phyloP scores from a whole-genome alignment of 257 asterid genomes.

The Agastache rugosa region DNA sequence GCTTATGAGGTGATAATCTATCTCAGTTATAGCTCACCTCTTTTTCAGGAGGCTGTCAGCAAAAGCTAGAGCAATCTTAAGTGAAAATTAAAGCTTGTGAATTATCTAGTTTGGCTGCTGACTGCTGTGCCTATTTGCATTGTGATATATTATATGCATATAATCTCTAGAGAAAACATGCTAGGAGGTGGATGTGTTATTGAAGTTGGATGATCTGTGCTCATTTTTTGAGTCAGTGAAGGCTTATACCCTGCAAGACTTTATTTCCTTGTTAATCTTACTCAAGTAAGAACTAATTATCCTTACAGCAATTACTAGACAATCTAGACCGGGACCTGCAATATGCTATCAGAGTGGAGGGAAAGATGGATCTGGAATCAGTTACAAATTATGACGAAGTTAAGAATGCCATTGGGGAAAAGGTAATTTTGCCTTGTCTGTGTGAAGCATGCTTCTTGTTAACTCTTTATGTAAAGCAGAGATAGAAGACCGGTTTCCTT shows the following conservation, averaged over 20 bases:
- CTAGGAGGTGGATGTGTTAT: slow-evolving; percentile 6
- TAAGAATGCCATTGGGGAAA: slow-evolving; percentile 77
- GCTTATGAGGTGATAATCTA: slow-evolving; percentile 72
- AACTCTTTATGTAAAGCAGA: slow-evolving; percentile 23
- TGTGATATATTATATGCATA: not conserved
- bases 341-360: slow-evolving; percentile 93
- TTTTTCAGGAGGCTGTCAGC: slow-evolving; percentile 11
- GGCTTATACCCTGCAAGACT: slow-evolving; percentile 23
- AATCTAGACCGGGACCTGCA: slow-evolving; percentile 99
- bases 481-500: slow-evolving; percentile 12
- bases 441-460: slow-evolving; percentile 32
- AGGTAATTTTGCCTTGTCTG: slow-evolving; percentile 58
- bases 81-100: slow-evolving; percentile 26
- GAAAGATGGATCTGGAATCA: slow-evolving; percentile 81
- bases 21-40: slow-evolving; percentile 24
- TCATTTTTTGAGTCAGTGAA: slow-evolving; percentile 23
- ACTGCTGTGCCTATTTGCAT: slow-evolving; percentile 20
- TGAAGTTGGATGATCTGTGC: slow-evolving; percentile 17
- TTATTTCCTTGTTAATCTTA: slow-evolving; percentile 24
- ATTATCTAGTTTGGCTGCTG: slow-evolving; percentile 30
- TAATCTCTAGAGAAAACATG: not conserved
- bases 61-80: slow-evolving; percentile 8
- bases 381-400: slow-evolving; percentile 88
- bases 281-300: slow-evolving; percentile 37
- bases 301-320: slow-evolving; percentile 70